Conservation (phyloP, 1,284 basidiomycete genomes). For the Papiliotrema laurentii region DNA sequence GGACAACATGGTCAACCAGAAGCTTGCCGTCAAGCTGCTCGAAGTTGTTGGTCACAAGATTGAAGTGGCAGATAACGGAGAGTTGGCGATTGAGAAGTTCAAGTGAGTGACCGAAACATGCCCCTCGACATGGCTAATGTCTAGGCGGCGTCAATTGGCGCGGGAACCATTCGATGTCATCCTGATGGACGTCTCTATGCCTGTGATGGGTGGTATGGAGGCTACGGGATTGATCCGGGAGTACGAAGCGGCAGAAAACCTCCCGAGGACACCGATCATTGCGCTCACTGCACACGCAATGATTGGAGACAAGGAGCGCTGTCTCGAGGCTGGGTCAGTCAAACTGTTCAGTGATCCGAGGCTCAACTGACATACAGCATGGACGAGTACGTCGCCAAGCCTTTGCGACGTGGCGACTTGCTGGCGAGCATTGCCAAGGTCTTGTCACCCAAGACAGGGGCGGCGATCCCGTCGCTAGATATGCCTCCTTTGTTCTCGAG, state of each 20-base stretch:
- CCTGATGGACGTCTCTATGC: slow-evolving; percentile 98
- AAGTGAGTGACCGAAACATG: slow-evolving; percentile 13
- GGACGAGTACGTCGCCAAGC: slow-evolving; percentile 53
- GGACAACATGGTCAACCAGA: slow-evolving; percentile 96
- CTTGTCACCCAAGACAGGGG: slow-evolving; percentile 20
- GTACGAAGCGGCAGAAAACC: slow-evolving; percentile 70
- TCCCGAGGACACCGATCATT: slow-evolving; percentile 83
- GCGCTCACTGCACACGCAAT: slow-evolving; percentile 75
- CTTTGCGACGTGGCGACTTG: slow-evolving; percentile 44
- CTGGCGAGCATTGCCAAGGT: slow-evolving; percentile 46
- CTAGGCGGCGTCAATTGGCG: slow-evolving; percentile 26
- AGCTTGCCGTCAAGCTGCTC: slow-evolving; percentile 87
- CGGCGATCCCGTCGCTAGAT: slow-evolving; percentile 1
- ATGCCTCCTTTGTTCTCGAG: slow-evolving; percentile 7
- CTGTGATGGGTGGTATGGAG: slow-evolving; percentile 64
- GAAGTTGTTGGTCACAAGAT: slow-evolving; percentile 95
- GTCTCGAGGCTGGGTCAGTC: slow-evolving; percentile 69
- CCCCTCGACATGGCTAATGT: not conserved
- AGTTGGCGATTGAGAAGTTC: slow-evolving; percentile 51
- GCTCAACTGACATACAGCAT: slow-evolving; percentile 8
- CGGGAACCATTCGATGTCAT: slow-evolving; percentile 76
- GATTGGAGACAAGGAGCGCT: slow-evolving; percentile 93
- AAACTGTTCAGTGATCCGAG: not conserved
- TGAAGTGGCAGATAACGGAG: slow-evolving; percentile 96
- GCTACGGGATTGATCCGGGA: slow-evolving; percentile 53